A percentile compares a stretch with the other conserved stretches of the same genome.
These are phyloP conservation scores for Begonia fuchsioides DNA, from an alignment of 306 rosid genomes.

Conservation along the genomic window DNA sequence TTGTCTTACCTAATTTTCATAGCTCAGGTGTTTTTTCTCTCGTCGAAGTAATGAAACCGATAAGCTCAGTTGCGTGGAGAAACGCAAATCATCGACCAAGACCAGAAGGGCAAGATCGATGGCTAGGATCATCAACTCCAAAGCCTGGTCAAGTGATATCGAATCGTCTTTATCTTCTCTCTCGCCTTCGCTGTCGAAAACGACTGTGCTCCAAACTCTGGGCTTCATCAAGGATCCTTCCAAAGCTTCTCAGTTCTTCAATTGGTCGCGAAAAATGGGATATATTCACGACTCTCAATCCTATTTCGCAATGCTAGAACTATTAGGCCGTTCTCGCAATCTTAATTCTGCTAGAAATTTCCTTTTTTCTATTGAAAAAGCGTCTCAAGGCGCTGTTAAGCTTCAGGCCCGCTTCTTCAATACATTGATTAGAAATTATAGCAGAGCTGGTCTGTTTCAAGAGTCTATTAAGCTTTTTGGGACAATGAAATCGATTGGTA, in stretches of 20 bases:
- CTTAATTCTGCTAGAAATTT: conserved; percentile 65
- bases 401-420: conserved; percentile 58
- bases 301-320: conserved; percentile 44
- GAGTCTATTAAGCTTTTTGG: conserved; percentile 54
- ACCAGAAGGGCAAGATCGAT: conserved; percentile 33
- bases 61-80: conserved; percentile 6
- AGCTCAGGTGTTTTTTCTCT: conserved; percentile 28
- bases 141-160: conserved; percentile 38
- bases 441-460: conserved; percentile 56
- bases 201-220: conserved; percentile 48
- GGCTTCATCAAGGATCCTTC: conserved; percentile 28
- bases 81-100: conserved; percentile 21
- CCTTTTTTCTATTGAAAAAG: conserved; percentile 47
- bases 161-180: conserved; percentile 28
- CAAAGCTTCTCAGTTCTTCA: conserved; percentile 52
- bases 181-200: conserved; percentile 37
- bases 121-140: conserved; percentile 35
- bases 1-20: conserved; percentile 4
- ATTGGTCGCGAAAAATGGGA: conserved; percentile 43
- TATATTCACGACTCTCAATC: conserved; percentile 38
- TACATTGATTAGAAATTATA: conserved; percentile 57
- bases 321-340: conserved; percentile 38
- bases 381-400: conserved; percentile 46
- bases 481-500: conserved; percentile 42
- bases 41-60: conserved; percentile 9